Evolutionary conservation across 2,329 filamentous ascomycete genomes (phyloP), one percentile per base, ranked within the genome.

Genomic region (Drechslerella stenobrocha): DNA sequence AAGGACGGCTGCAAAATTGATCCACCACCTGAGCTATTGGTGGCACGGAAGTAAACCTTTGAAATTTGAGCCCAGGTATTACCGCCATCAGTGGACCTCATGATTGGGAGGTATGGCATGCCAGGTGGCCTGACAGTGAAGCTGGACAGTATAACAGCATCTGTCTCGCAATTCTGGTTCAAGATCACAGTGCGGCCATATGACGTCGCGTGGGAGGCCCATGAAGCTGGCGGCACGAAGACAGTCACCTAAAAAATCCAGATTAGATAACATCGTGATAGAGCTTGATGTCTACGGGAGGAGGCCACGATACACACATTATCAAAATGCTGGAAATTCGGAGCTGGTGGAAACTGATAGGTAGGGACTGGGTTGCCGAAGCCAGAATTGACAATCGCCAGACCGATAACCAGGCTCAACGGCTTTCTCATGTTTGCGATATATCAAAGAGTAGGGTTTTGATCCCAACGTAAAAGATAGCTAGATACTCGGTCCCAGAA

Each of bases 1-100:
- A 89, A 77, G 74, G 83, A 82, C 0, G 87, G 87, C 72, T 89
- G 87, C 72, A 87, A 87, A 26, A 84, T 81, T 52, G 88, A 74
- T 18, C 87, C 87, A 35, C 81, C 81, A 70, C 87, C 84, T 24
- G 81, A 82, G 48, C 81, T 79, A 73, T 89, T 87, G 11, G 82
- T 78, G 9, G 48, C 48, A 32, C 26, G 48, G 32, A 52, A 52
- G 30, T 37, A 52, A 6, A 89, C 82, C 13, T 79, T 79, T 2
- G 84, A 83, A 48, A 87, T 78, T 73, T 86, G 81, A 11, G 78
- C 78, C 87, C 87, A 89, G 1, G 81, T 84, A 52, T 78, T 73
- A 9, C 83, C 83, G 30, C 78, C 76, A 72, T 85, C 82, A 13
- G 73, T 76, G 32, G 80, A 83, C 69, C 77, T 76, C 72, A 78